Base-by-base conservation (phyloP, 805 yeast species). In the Metschnikowia reukaufii region DNA sequence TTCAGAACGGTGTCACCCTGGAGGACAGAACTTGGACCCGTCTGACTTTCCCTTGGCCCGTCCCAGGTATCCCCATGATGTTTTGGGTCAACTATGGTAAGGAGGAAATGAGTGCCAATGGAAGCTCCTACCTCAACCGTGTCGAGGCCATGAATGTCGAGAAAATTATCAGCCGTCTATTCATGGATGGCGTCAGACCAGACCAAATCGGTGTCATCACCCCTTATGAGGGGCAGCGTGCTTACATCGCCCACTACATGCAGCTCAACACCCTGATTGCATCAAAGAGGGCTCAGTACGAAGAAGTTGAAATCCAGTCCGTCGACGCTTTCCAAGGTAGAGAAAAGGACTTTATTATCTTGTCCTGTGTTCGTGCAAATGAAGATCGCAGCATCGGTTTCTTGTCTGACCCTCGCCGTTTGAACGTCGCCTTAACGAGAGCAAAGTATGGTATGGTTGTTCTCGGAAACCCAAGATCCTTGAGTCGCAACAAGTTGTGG, bases 191-290 rank as follows among this genome's bases (percentile, higher is more conserved):
- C 16, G 79, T 91, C 10, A 65, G 73, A 41, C 92, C 96, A 0
- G 75, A 74, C 19, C 54, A 54, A 27, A 91, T 91, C 61, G 97
- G 97, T 63, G 86, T 91, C 33, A 84, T 91, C 47, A 91, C 97
- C 5, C 97, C 97, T 0, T 91, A 91, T 65, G 96, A 89, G 64
- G 97, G 96, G 29, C 97, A 91, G 68, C 73, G 96, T 51, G 87
- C 91, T 0, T 90, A 84, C 61, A 70, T 91, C 42, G 77, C 82
- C 8, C 90, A 84, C 59, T 86, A 86, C 64, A 81, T 91, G 88
- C 78, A 79, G 57, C 65, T 82, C 72, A 83, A 83, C 56, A 86
- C 52, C 4, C 53, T 47, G 49, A 43, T 52, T 7, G 50, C 70
- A 3, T 85, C 83, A 44, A 56, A 53, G 25, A 79, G 80, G 53